Base-by-base conservation (phyloP, 1,284 basidiomycete genomes). In the Rhodotorula sp. region DNA sequence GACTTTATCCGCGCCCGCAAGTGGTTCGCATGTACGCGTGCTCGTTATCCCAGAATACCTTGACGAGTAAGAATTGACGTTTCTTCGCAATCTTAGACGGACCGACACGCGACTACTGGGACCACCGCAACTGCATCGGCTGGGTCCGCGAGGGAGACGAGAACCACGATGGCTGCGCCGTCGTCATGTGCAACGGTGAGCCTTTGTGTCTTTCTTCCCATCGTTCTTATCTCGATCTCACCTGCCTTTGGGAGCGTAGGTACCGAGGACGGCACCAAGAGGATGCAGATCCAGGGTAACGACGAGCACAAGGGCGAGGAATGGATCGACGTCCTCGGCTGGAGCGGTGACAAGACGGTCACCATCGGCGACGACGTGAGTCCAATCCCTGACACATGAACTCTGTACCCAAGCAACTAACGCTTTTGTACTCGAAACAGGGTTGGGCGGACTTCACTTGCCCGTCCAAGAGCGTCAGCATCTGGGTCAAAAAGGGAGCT, bases 301-400 rank as follows among this genome's bases (percentile, higher is more conserved):
- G 66, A 80, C 78, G 83, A 84, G 55, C 85, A 85, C 75, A 83
- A 82, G 4, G 84, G 85, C 21, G 84, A 86, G 78, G 82, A 81
- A 49, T 87, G 85, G 85, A 85, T 84, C 2, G 86, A 87, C 76
- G 75, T 84, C 28, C 79, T 87, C 31, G 85, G 85, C 15, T 86
- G 86, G 86, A 79, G 81, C 68, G 77, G 83, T 62, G 85, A 83
- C 60, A 84, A 85, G 75, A 52, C 50, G 23, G 81, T 86, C 64
- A 81, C 79, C 28, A 84, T 86, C 57, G 85, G 82, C 45, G 84
- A 86, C 47, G 85, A 87, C 71, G 66, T 67, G 52, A 52, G 66
- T 56, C n/a, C 18, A 23, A 7, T 7, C 23, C 43, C 2, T 23
- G 34, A 26, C 5, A 0, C 6, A 5, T n/a, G 16, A 3, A 28